These are phyloP conservation scores for Aspergillus avenaceus DNA, from an alignment of 495 filamentous ascomycete species.

Conservation along the genomic window DNA sequence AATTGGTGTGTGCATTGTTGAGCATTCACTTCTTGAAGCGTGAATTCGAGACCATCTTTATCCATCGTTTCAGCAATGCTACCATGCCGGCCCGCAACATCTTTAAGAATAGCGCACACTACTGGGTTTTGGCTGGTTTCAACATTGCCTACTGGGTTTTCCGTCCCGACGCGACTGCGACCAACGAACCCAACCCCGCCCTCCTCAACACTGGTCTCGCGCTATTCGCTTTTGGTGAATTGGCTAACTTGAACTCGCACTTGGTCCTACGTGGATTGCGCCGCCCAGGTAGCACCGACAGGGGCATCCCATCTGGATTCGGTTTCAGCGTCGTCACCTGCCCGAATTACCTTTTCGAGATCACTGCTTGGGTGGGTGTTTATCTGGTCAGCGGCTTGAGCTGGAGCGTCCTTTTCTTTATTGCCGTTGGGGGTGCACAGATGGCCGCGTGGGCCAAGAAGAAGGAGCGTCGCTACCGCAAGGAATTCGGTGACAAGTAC, in stretches of 20 bases:
- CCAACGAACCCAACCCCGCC: constrained; percentile 32
- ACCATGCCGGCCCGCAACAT: constrained; percentile 88
- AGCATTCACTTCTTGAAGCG: constrained; percentile 88
- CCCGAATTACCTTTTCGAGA: constrained; percentile 97
- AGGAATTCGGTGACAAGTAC: constrained; percentile 86
- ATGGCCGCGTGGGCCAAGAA: constrained; percentile 87
- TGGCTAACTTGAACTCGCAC: constrained; percentile 76
- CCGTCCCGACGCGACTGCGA: constrained; percentile 59
- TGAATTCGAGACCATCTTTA: constrained; percentile 87
- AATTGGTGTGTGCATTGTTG: constrained; percentile 65
- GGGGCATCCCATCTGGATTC: constrained; percentile 80
- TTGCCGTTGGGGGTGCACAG: constrained; percentile 58
- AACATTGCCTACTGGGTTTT: constrained; percentile 86
- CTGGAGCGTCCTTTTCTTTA: constrained; percentile 70
- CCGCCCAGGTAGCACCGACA: constrained; percentile 72
- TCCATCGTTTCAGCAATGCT: constrained; percentile 90
- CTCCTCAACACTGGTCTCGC: constrained; percentile 60
- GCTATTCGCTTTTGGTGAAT: constrained; percentile 70
- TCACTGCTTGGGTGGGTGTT: constrained; percentile 77
- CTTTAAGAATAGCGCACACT: constrained; percentile 87
- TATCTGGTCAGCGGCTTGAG: constrained; percentile 69
- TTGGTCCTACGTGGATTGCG: constrained; percentile 70
- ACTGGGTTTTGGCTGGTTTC: constrained; percentile 80
- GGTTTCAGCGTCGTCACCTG: constrained; percentile 88
- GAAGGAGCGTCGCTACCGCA: constrained; percentile 86